Conservation (phyloP, 2,329 filamentous ascomycete genomes). For the Talaromyces albobiverticillius region DNA sequence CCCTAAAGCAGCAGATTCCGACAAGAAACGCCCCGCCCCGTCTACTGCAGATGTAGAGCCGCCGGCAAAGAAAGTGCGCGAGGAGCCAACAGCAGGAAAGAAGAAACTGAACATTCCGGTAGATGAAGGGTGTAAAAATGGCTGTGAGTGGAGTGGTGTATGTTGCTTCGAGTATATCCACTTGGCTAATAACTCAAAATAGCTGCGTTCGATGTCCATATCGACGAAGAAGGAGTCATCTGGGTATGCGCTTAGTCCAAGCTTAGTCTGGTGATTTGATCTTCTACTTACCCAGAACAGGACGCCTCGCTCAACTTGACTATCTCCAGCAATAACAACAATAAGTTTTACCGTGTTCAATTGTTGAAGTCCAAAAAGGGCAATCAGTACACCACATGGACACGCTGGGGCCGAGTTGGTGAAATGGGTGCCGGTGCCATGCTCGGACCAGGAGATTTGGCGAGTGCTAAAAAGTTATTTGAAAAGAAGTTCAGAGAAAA, state of each 20-base stretch:
- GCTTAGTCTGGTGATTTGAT: constrained; percentile 53
- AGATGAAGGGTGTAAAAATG: constrained; percentile 41
- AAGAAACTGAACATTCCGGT: constrained; percentile 45
- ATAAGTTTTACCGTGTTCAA: constrained; percentile 80
- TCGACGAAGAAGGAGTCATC: constrained; percentile 64
- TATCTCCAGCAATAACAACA: constrained; percentile 68
- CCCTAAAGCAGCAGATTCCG: constrained; percentile 8
- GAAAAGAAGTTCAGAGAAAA: constrained; percentile 59
- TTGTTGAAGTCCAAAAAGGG: constrained; percentile 46
- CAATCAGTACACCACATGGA: constrained; percentile 57
- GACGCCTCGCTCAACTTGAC: constrained; percentile 80
- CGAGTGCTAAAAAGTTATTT: constrained; percentile 44
- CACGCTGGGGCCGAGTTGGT: constrained; percentile 75
- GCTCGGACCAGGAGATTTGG: constrained; percentile 37
- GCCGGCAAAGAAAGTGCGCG: constrained; percentile 39
- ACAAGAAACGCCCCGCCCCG: constrained; percentile 27
- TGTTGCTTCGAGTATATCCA: neutral
- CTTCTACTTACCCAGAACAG: constrained; percentile 63
- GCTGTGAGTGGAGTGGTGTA: constrained; percentile 13
- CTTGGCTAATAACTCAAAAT: constrained; percentile 15
- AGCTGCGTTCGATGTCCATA: constrained; percentile 52
- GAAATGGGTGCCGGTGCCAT: constrained; percentile 47
- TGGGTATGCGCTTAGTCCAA: constrained; percentile 37
- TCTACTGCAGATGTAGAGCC: constrained; percentile 21
- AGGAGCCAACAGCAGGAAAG: constrained; percentile 44